Evolutionary conservation across 176 grass and related monocot genomes (phyloP), one percentile per base, ranked within the genome.

Genomic region (Tillandsia leiboldiana): DNA sequence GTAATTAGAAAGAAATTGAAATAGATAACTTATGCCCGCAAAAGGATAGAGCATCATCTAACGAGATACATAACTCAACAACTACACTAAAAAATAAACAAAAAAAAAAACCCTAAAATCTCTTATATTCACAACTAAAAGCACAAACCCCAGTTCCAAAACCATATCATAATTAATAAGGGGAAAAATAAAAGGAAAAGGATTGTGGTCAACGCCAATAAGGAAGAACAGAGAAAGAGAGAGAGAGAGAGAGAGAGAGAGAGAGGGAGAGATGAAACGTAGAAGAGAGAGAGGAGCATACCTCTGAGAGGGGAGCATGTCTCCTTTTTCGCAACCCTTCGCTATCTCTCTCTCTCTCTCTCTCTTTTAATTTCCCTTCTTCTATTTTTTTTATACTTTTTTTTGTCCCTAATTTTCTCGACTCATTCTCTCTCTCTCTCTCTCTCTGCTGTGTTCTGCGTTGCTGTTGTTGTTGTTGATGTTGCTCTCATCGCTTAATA

Each of bases 271-370:
- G 4, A 26, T 20, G 58, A 53, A 56, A 51, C 51, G 28, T 22
- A 68, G 20, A 70, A 48, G 33, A 24, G 23, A 8, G 5, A 17
- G 48, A 57, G 24, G 57, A 68, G 65, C 29, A 49, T 68, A 72
- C 73, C 79, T 75, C 59, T 77, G 29, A 72, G 61, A 76, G 66
- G 42, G 73, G 73, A 66, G 66, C 50, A 66, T 75, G 73, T 53
- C 26, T 9, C 51, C 49, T 67, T 48, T 77, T 57, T 72, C 63
- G 53, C 56, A 76, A 33, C 67, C 59, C 49, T 33, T 79, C 70
- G 51, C 69, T 57, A 20, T 48, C 66, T 17, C 69, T 48, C 29
- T 33, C 61, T 26, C 52, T 54, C 75, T 33, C 28, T 53, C 62
- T 24, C 49, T 14, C 66, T 48, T 53, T 26, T 56, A 49, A 50